Percentiles rank a stretch among this genome's conserved stretches.
phyloP scores from a whole-genome alignment of 176 grass and related monocot genomes.

The Pharus latifolius region DNA sequence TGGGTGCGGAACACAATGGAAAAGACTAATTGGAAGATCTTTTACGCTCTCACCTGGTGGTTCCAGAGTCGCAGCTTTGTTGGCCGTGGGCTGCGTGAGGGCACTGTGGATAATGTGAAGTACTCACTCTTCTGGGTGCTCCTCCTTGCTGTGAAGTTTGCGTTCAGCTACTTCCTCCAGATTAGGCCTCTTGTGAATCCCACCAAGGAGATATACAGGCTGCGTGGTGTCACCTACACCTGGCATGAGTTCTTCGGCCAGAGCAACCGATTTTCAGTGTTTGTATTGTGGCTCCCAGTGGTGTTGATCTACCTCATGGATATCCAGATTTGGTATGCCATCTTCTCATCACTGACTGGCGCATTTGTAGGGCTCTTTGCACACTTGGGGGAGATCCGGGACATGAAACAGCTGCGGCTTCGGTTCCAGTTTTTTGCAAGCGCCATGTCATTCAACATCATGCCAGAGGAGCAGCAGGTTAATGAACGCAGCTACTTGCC shows the following conservation, averaged over 20 bases:
- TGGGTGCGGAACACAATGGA: conserved; percentile 79
- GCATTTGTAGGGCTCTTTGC: conserved; percentile 80
- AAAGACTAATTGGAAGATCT: conserved; percentile 81
- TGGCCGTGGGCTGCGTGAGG: conserved; percentile 77
- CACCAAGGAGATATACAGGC: conserved; percentile 56
- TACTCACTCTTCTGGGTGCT: conserved; percentile 77
- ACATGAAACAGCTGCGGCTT: conserved; percentile 73
- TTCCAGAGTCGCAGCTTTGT: conserved; percentile 84
- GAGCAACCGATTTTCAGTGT: conserved; percentile 70
- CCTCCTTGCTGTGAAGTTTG: conserved; percentile 69
- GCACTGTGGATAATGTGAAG: conserved; percentile 58
- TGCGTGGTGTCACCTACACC: conserved; percentile 28
- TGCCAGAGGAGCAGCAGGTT: conserved; percentile 72
- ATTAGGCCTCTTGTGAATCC: conserved; percentile 74
- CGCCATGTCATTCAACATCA: conserved; percentile 95
- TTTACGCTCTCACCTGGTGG: conserved; percentile 86
- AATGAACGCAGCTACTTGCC: conserved; percentile 49
- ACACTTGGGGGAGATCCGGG: conserved; percentile 80
- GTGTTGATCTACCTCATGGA: conserved; percentile 97
- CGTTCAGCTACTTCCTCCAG: conserved; percentile 88
- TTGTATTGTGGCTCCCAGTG: conserved; percentile 73
- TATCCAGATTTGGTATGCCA: conserved; percentile 94
- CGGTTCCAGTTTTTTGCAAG: conserved; percentile 93
- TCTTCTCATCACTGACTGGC: conserved; percentile 72
- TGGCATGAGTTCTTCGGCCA: conserved; percentile 84